These are phyloP conservation scores for Zangia roseola DNA, from an alignment of 768 basidiomycete species.

Conservation along the genomic window DNA sequence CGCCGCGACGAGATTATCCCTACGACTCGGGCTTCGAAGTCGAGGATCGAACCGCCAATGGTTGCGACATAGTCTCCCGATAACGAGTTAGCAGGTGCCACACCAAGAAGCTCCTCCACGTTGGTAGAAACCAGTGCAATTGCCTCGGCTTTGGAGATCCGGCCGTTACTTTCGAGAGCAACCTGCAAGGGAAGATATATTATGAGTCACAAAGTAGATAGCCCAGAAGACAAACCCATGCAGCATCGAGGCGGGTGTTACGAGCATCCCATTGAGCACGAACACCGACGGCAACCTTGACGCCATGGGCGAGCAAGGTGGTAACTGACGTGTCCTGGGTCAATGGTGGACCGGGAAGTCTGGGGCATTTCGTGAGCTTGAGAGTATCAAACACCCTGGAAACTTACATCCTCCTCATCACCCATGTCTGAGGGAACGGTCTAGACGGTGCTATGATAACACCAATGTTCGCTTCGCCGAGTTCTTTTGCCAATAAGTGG, in stretches of 20 bases:
- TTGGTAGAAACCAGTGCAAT: slow-evolving; percentile 40
- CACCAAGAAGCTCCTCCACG: slow-evolving; percentile 42
- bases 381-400: neutral
- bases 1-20: slow-evolving; percentile 52
- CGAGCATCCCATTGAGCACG: slow-evolving; percentile 31
- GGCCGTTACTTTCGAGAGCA: slow-evolving; percentile 38
- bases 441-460: slow-evolving; percentile 67
- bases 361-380: neutral
- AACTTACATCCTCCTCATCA: slow-evolving; percentile 58
- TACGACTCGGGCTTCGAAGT: slow-evolving; percentile 45
- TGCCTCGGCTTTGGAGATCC: slow-evolving; percentile 34
- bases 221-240: slow-evolving; percentile 31
- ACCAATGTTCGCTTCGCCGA: slow-evolving; percentile 63
- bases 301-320: slow-evolving; percentile 53
- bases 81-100: slow-evolving; percentile 12
- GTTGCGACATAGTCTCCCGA: slow-evolving; percentile 55
- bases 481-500: slow-evolving; percentile 64
- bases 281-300: slow-evolving; percentile 61
- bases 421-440: slow-evolving; percentile 67
- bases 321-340: slow-evolving; percentile 54
- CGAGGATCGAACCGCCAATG: slow-evolving; percentile 52
- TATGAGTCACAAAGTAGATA: slow-evolving; percentile 5
- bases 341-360: slow-evolving; percentile 65
- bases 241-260: slow-evolving; percentile 38
- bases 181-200: slow-evolving; percentile 23